Percentiles rank a stretch among this genome's conserved stretches.
Evolutionary conservation across 768 basidiomycete species (phyloP).

Genomic region (Fibroporia radiculosa): DNA sequence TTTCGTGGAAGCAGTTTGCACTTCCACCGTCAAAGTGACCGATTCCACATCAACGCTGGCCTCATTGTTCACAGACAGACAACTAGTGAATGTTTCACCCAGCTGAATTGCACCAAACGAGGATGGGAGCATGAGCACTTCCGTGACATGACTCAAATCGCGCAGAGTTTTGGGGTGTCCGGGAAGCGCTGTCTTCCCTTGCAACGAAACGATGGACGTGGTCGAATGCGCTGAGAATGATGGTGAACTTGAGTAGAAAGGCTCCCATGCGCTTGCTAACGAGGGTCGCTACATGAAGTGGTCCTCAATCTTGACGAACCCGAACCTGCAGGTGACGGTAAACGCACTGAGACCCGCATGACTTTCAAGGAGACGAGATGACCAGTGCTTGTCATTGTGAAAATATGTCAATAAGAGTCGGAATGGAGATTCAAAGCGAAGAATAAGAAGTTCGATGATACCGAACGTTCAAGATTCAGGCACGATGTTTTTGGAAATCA

Average conservation of each 20-base stretch:
- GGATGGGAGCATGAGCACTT: constrained; percentile 72
- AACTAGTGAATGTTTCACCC: constrained; percentile 82
- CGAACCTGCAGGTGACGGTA: constrained; percentile 4
- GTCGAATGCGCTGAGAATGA: constrained; percentile 79
- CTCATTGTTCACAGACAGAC: constrained; percentile 79
- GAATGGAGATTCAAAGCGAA: too few relatives aligned
- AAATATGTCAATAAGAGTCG: too few relatives aligned
- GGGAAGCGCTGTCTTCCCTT: constrained; percentile 59
- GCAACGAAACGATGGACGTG: constrained; percentile 67
- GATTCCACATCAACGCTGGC: constrained; percentile 53
- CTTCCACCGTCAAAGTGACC: constrained; percentile 67
- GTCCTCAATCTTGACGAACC: constrained; percentile 1
- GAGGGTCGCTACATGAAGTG: constrained; percentile 40
- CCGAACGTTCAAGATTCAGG: too few relatives aligned
- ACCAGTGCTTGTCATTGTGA: constrained; percentile 40
- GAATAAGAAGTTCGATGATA: too few relatives aligned
- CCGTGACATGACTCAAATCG: constrained; percentile 72
- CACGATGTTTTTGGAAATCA: too few relatives aligned
- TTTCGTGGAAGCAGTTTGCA: constrained; percentile 75
- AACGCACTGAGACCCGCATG: constrained; percentile 80
- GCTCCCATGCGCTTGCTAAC: constrained; percentile 72
- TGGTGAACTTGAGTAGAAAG: constrained; percentile 79
- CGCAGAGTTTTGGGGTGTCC: constrained; percentile 80
- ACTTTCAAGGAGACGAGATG: constrained; percentile 78
- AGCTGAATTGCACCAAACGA: constrained; percentile 84